A percentile compares a stretch with the other conserved stretches of the same genome.
Evolutionary conservation across 2,329 filamentous ascomycete species (phyloP).

Genomic region (Aspergillus sp.): DNA sequence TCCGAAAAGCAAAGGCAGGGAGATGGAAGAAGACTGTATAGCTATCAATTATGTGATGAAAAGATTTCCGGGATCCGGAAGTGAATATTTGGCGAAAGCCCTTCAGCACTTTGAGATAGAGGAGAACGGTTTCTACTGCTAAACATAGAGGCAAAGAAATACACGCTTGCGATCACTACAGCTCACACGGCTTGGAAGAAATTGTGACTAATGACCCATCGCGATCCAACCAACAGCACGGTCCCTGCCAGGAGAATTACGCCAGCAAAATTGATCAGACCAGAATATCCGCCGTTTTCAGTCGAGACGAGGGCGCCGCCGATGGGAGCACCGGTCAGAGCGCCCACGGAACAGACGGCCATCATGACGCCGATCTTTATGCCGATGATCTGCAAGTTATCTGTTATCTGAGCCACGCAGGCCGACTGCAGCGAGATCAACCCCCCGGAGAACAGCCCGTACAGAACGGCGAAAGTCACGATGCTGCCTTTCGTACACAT

Average conservation of each 20-base stretch:
- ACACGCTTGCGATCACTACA: too few relatives aligned
- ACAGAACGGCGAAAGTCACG: background rate
- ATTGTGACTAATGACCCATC: background rate
- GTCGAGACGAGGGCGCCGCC: background rate
- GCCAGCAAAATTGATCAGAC: background rate
- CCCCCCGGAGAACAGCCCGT: background rate
- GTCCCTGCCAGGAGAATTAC: background rate
- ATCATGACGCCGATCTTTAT: conserved; percentile 1
- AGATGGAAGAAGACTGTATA: too few relatives aligned
- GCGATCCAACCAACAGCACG: background rate
- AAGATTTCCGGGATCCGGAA: too few relatives aligned
- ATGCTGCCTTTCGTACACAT: background rate
- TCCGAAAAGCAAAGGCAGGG: too few relatives aligned
- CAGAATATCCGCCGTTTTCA: background rate
- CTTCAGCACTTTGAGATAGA: too few relatives aligned
- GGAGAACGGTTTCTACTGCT: too few relatives aligned
- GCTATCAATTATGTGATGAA: too few relatives aligned
- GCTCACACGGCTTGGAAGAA: background rate
- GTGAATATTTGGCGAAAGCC: too few relatives aligned
- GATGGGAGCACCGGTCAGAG: background rate
- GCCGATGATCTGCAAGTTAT: background rate
- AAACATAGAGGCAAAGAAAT: too few relatives aligned
- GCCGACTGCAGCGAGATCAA: background rate
- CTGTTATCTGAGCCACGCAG: background rate
- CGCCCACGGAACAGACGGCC: background rate